Base-by-base conservation (phyloP, 2,329 filamentous ascomycete genomes). In the Trichoderma simmonsii region DNA sequence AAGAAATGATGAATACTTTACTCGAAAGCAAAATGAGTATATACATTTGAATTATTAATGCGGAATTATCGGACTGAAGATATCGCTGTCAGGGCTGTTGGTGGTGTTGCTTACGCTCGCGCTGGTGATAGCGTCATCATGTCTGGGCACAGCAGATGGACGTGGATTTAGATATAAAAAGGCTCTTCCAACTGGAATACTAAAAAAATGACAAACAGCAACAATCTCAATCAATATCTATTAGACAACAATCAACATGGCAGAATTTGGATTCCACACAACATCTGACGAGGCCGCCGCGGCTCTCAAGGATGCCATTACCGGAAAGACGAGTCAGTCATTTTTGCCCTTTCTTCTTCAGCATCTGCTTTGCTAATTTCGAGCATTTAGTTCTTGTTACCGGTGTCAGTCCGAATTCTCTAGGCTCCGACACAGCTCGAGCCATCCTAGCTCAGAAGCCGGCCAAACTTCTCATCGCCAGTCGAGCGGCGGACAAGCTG, bases 361-460 rank as follows among this genome's bases (percentile, higher is more conserved):
- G 11, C 4, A 12, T 21, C 1, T 36, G 4, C 15, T 26, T 24
- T 15, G 5, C 18, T 68, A 26, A 68, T 4, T 5, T 32, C 1
- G 6, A 11, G 3, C 9, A 14, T 57, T 3, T 43, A 60, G 65
- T 68, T 2, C 24, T 86, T 56, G 80, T 81, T 1, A 85, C 84
- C 0, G 84, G 84, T 21, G 80, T 83, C 28, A 81, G 82, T 6
- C 81, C 80, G 4, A 77, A 78, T 59, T 78, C 81, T 30, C 76
- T 85, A 18, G 83, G 84, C 18, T 78, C 79, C 30, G 73, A 75
- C 6, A 84, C 83, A 48, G 78, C 79, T 34, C 72, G 77, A 11
- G 75, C 79, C 51, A 78, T 86, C 54, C 83, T 85, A 21, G 75
- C 79, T 14, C 81, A 81, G 34, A 76, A 79, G 1, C 84, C 85